Evolutionary conservation across 2,329 filamentous ascomycete species (phyloP).

Genomic region (Trichoderma brevicompactum): DNA sequence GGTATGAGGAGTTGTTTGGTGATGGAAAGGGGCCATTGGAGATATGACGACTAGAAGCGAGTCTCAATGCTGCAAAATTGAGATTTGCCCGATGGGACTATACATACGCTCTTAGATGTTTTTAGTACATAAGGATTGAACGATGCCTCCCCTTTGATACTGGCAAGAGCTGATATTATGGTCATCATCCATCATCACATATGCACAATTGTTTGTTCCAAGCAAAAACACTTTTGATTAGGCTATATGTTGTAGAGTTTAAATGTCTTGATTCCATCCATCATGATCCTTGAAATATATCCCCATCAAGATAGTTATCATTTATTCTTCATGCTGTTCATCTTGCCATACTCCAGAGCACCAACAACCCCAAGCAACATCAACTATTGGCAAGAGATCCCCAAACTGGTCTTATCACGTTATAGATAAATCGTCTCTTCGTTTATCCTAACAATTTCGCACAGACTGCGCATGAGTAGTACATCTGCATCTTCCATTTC

Average conservation of each 20-base stretch:
- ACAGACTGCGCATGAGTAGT: conserved; percentile 47
- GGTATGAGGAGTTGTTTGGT: conserved; percentile 12
- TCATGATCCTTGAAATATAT: background rate
- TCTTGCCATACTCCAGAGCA: no score
- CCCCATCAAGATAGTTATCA: background rate
- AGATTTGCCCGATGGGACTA: no score
- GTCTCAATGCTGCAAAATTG: no score
- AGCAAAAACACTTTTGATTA: background rate
- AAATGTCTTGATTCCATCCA: background rate
- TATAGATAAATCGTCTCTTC: conserved; percentile 38
- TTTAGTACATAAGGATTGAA: background rate
- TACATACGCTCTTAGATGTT: background rate
- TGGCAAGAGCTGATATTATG: background rate
- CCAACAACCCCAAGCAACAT: no score
- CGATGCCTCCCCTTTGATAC: background rate
- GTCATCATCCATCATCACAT: background rate
- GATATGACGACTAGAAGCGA: background rate
- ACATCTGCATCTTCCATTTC: conserved; percentile 43
- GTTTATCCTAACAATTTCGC: conserved; percentile 48
- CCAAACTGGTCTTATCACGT: background rate
- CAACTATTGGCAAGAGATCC: background rate
- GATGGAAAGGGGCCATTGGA: conserved; percentile 5
- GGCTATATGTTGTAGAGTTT: background rate
- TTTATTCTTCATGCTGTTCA: no score
- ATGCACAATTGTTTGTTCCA: background rate